Base-by-base conservation (phyloP, 1,284 basidiomycete species). In the Puccinia triticina region DNA sequence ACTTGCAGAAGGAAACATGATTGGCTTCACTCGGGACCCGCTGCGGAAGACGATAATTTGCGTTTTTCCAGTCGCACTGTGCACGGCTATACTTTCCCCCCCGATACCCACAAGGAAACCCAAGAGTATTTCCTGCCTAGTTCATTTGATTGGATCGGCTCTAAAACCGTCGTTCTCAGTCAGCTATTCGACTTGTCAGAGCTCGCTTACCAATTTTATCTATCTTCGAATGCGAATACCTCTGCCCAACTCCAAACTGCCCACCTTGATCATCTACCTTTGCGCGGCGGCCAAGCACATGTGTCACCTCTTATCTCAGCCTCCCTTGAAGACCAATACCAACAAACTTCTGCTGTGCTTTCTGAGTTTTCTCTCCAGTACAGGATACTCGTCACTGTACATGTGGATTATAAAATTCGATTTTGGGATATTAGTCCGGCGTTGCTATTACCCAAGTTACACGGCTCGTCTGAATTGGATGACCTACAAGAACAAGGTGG, bases 111-210 rank as follows among this genome's bases (percentile, higher is more conserved):
- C n/a, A 48, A 69, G n/a, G 73, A 75, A 57, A 57, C 64, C 55
- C 37, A 64, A 57, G 72, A 75, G 37, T 69, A 66, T n/a, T 64
- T 64, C 10, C 50, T 82, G 10, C 80, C 80, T 40, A 43, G 40
- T 23, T 18, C 71, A 50, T 82, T 82, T 57, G 80, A 82, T 76
- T 82, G 80, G 72, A 82, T 76, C 26, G 80, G 72, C 29, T 82
- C 72, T 12, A 82, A 82, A 48, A 76, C 53, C 43, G 80, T 82
- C 18, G 18, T 82, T 37, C 37, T 12, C 37, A 75, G 80, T 29
- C 53, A 76, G 66, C 34, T 82, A 29, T 75, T 82, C 46, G 73
- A 76, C 48, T 55, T 82, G 29, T 40, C 80, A 55, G 64, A 82
- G 18, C 34, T 50, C 12, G 73, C 72, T 37, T 82, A 75, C 50